Base-by-base conservation (phyloP, 371 early-diverging fungal genomes). In the Amoeboaphelidium occidentale region DNA sequence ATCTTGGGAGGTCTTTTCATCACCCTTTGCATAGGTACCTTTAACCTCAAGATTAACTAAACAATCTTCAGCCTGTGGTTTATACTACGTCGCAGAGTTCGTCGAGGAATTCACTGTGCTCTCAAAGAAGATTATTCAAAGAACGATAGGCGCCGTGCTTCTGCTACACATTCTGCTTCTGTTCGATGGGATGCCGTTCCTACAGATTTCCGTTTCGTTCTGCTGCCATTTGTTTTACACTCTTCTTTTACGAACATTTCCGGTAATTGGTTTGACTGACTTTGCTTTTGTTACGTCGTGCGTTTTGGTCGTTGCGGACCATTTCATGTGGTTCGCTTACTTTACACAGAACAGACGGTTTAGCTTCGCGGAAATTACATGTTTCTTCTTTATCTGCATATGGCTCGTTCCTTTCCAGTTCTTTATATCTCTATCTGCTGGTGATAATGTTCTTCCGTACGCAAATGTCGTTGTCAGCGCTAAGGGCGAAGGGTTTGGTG, bases 381-480 rank as follows among this genome's bases (percentile, higher is more conserved):
- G 78, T 12, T 84, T 87, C 64, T 87, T 87, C 61, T 82, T 78
- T 1, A 60, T 84, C 26, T 76, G 76, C 48, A 79, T 87, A 6
- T 87, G 88, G 88, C 52, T 84, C 39, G 67, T 87, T 1, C 88
- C 88, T 2, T 82, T 87, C 56, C 62, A 74, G 25, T 87, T 75
- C 61, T 84, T 87, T 50, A 75, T 87, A 50, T 81, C 82, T 12
- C 66, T 84, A 48, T 78, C 76, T 49, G 84, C 88, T 26, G 81
- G 78, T 54, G 84, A 84, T 50, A 78, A 81, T 58, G 75, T 81
- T 1, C 64, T 87, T 32, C 88, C 88, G 17, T 32, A 32, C 39
- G 17, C n/a, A n/a, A n/a, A n/a, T n/a, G n/a, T n/a, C n/a, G n/a
- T n/a, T n/a, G n/a, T n/a, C n/a, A n/a, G n/a, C n/a, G n/a, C n/a